A percentile compares a stretch with the other conserved stretches of the same genome.
Evolutionary conservation across 805 yeast genomes (phyloP).

Genomic region (Kodamaea hsintzibuensis): DNA sequence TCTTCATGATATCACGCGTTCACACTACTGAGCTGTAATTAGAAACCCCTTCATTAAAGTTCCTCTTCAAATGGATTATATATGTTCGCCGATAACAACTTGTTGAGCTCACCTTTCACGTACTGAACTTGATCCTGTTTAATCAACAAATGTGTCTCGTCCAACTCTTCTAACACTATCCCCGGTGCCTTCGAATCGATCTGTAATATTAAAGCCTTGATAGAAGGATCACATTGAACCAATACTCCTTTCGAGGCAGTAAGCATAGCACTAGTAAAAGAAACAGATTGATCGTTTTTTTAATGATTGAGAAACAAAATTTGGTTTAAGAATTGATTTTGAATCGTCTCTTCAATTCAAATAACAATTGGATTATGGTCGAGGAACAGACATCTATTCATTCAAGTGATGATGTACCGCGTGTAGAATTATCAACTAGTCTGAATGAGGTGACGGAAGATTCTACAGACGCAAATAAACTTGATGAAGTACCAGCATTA

Average conservation of each 20-base stretch:
- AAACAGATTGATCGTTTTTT: not conserved
- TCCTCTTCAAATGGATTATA: constrained; percentile 77
- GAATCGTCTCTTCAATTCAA: not conserved
- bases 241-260: constrained; percentile 45
- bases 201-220: constrained; percentile 78
- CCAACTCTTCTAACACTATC: constrained; percentile 72
- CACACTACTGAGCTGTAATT: no score
- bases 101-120: constrained; percentile 75
- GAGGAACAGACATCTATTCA: not conserved
- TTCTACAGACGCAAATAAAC: not conserved
- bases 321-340: not conserved
- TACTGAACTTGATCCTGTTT: constrained; percentile 74
- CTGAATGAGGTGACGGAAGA: not conserved
- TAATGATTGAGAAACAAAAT: not conserved
- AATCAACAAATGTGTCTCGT: constrained; percentile 85
- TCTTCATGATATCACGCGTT: no score
- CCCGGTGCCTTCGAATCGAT: constrained; percentile 78
- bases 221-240: constrained; percentile 82
- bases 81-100: constrained; percentile 75
- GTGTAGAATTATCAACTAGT: not conserved
- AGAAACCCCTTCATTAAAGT: not conserved
- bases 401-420: not conserved
- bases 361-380: not conserved
- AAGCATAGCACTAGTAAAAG: constrained; percentile 28
- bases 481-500: not conserved